Evolutionary conservation across 371 early-diverging fungal genomes (phyloP).

Genomic region (Apophysomyces variabilis): DNA sequence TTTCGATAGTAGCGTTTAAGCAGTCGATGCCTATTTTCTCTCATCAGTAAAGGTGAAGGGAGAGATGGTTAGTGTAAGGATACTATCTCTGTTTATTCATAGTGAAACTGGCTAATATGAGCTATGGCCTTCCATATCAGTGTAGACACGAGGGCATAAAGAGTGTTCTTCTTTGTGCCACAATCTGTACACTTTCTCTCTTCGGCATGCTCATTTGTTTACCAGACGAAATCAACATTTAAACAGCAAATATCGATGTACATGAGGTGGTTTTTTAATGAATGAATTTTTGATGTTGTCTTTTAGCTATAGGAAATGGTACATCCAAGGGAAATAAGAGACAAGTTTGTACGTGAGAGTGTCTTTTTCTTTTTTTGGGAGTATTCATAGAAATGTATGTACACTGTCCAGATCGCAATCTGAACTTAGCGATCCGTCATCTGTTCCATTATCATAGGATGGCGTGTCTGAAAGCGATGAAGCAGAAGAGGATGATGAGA

Average conservation of each 20-base stretch:
- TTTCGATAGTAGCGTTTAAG: no score
- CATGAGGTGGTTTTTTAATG: background rate
- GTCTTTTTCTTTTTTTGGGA: background rate
- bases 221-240: background rate
- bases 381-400: constrained; percentile 21
- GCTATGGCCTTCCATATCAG: no score
- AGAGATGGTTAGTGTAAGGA: no score
- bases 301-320: background rate
- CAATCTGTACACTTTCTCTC: no score
- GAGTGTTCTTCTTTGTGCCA: no score
- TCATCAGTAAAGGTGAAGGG: no score
- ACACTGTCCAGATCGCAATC: constrained; percentile 21
- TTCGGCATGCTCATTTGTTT: no score
- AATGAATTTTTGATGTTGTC: background rate
- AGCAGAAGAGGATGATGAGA: constrained; percentile 16
- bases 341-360: background rate
- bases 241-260: background rate
- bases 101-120: no score
- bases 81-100: no score
- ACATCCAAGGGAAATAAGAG: background rate
- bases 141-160: no score
- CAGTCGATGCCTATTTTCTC: no score
- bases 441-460: constrained; percentile 2
- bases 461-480: constrained; percentile 7
- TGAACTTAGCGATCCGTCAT: background rate